Conservation (phyloP, 2,329 filamentous ascomycete genomes). For the Sporothrix humicola region DNA sequence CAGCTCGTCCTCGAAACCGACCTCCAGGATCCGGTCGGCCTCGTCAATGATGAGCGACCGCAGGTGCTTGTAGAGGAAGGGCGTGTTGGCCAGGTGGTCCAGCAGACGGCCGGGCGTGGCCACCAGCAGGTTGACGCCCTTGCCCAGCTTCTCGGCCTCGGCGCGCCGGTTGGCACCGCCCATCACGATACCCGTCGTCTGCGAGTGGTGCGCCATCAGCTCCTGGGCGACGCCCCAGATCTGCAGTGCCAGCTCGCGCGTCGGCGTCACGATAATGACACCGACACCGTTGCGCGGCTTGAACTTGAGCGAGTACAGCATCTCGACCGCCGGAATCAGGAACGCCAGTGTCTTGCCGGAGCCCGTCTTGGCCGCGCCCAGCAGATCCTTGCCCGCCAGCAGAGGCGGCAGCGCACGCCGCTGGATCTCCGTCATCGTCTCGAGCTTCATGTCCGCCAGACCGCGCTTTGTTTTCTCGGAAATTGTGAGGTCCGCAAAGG, state of each 20-base stretch:
- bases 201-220: slow-evolving; percentile 91
- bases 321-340: slow-evolving; percentile 91
- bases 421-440: slow-evolving; percentile 96
- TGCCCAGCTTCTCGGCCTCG: slow-evolving; percentile 90
- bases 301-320: slow-evolving; percentile 87
- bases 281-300: slow-evolving; percentile 94
- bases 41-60: slow-evolving; percentile 94
- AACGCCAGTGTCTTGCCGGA: slow-evolving; percentile 96
- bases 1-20: slow-evolving; percentile 99
- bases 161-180: slow-evolving; percentile 89
- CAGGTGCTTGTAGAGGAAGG: slow-evolving; percentile 90
- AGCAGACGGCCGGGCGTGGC: slow-evolving; percentile 91
- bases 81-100: slow-evolving; percentile 92
- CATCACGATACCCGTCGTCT: slow-evolving; percentile 75
- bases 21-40: slow-evolving; percentile 93
- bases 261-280: slow-evolving; percentile 90
- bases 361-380: slow-evolving; percentile 89
- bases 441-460: slow-evolving; percentile 89
- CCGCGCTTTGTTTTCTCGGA: slow-evolving; percentile 89
- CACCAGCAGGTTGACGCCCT: slow-evolving; percentile 93
- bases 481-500: slow-evolving; percentile 79
- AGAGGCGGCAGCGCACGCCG: slow-evolving; percentile 83
- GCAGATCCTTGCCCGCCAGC: slow-evolving; percentile 83
- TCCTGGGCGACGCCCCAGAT: slow-evolving; percentile 95
- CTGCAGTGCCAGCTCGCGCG: slow-evolving; percentile 89